Conservation (phyloP, 192 early-diverging fungal genomes). For the Haplosporangium gracile region DNA sequence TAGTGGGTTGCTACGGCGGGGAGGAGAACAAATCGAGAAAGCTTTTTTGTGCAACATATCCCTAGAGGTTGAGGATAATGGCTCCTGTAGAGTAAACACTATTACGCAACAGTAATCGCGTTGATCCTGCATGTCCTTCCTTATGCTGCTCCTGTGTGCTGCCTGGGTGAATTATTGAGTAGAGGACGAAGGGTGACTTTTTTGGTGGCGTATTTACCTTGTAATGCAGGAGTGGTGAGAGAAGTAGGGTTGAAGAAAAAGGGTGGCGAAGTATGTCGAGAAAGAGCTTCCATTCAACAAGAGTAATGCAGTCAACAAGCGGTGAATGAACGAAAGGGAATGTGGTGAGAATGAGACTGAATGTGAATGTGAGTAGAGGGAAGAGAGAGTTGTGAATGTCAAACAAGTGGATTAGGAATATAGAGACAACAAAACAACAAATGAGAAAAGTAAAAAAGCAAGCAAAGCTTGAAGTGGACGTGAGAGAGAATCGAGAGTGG, state of each 20-base stretch:
- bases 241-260: not conserved
- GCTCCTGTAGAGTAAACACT: not conserved
- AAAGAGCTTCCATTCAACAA: no score
- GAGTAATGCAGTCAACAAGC: not conserved
- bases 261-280: not conserved
- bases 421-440: not conserved
- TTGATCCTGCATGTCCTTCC: not conserved
- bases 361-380: not conserved
- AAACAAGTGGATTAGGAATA: not conserved
- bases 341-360: no score
- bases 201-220: slow-evolving; percentile 9
- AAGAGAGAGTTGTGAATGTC: not conserved
- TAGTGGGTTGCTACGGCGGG: not conserved
- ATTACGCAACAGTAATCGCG: not conserved
- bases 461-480: no score
- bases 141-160: not conserved
- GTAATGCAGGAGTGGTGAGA: not conserved
- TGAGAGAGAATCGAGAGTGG: no score
- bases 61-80: not conserved
- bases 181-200: not conserved
- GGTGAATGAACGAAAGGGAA: not conserved
- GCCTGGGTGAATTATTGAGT: not conserved
- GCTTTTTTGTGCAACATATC: not conserved
- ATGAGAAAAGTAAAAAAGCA: no score
- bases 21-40: not conserved